phyloP scores from a whole-genome alignment of 1,284 basidiomycete species.

The Sporisorium scitamineum region DNA sequence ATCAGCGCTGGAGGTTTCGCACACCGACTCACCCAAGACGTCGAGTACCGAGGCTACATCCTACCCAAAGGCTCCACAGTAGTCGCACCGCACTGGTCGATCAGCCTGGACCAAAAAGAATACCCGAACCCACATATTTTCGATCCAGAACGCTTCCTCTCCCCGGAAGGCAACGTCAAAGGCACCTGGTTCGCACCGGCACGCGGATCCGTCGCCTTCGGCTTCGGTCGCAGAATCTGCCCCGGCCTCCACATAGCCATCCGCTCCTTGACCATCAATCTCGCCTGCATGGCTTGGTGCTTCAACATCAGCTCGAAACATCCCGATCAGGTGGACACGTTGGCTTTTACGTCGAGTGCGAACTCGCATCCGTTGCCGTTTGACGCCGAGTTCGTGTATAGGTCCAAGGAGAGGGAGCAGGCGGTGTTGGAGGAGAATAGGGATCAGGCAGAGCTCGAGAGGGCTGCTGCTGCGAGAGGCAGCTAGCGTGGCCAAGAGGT shows the following conservation, averaged over 20 bases:
- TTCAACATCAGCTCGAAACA: constrained; percentile 53
- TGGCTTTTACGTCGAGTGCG: constrained; percentile 41
- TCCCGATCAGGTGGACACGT: constrained; percentile 21
- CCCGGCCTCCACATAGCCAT: constrained; percentile 70
- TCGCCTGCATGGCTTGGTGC: constrained; percentile 68
- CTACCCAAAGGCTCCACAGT: constrained; percentile 68
- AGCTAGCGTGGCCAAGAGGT: too few relatives aligned
- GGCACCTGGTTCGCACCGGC: constrained; percentile 40
- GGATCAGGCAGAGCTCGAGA: constrained; percentile 20
- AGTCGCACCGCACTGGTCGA: constrained; percentile 66
- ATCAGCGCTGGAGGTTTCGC: constrained; percentile 72
- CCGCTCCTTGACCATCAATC: constrained; percentile 67
- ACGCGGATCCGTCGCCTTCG: constrained; percentile 59
- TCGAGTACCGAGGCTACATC: constrained; percentile 62
- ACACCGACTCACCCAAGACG: constrained; percentile 63
- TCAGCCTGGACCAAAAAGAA: constrained; percentile 55
- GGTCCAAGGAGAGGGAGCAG: neutral
- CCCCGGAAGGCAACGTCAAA: constrained; percentile 11
- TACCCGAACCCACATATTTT: constrained; percentile 52
- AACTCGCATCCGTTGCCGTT: constrained; percentile 50
- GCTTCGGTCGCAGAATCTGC: constrained; percentile 67
- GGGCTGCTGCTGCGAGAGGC: neutral
- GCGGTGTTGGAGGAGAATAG: constrained; percentile 14
- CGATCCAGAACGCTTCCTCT: constrained; percentile 48
- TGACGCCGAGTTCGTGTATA: constrained; percentile 10